A percentile compares a stretch with the other conserved stretches of the same genome.
These are phyloP conservation scores for Elsinoe necatrix DNA, from an alignment of 2,329 filamentous ascomycete species.

Conservation along the genomic window DNA sequence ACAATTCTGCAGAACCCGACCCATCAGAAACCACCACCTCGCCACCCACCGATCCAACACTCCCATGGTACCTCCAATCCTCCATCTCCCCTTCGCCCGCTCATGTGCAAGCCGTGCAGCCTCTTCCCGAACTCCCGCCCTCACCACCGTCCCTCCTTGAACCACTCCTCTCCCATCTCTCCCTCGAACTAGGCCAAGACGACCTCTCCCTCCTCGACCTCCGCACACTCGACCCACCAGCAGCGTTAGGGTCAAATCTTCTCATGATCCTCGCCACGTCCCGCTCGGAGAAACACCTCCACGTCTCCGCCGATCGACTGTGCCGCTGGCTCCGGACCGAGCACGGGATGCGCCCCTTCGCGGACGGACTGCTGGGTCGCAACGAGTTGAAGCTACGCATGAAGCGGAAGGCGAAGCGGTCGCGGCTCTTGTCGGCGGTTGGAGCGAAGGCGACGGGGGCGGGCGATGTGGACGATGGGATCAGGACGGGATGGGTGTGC, in stretches of 20 bases:
- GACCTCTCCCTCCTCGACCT: slow-evolving; percentile 74
- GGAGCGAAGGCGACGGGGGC: slow-evolving; percentile 50
- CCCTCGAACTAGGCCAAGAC: slow-evolving; percentile 78
- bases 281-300: slow-evolving; percentile 85
- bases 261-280: slow-evolving; percentile 91
- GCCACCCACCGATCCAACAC: slow-evolving; percentile 19
- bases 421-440: slow-evolving; percentile 67
- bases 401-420: slow-evolving; percentile 67
- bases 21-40: background rate
- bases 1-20: background rate
- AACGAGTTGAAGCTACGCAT: slow-evolving; percentile 88
- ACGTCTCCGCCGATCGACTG: slow-evolving; percentile 81
- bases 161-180: slow-evolving; percentile 67
- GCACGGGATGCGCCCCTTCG: slow-evolving; percentile 64
- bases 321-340: slow-evolving; percentile 73
- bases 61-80: slow-evolving; percentile 77
- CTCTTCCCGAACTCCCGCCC: slow-evolving; percentile 56
- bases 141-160: slow-evolving; percentile 63
- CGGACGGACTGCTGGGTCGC: slow-evolving; percentile 80
- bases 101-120: slow-evolving; percentile 44
- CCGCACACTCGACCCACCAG: slow-evolving; percentile 72
- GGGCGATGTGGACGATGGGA: slow-evolving; percentile 67
- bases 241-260: slow-evolving; percentile 77
- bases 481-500: slow-evolving; percentile 92
- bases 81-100: slow-evolving; percentile 33